Base-by-base conservation (phyloP, 768 basidiomycete genomes). In the Phaeotremella skinneri region DNA sequence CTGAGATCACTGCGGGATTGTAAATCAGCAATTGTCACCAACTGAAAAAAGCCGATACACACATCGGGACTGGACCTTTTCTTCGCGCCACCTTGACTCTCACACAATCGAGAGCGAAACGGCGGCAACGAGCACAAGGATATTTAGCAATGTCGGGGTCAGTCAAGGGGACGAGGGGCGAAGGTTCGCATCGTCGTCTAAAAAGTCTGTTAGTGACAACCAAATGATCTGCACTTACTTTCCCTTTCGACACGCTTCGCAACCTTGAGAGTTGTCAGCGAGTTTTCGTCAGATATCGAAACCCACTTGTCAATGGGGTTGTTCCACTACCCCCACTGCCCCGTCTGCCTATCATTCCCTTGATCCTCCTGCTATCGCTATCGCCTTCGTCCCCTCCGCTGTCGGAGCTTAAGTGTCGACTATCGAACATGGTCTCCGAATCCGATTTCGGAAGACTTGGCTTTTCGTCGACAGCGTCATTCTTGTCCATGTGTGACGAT, bases 31-130 rank as follows among this genome's bases (percentile, higher is more conserved):
- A n/a, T n/a, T 23, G 54, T 55, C 43, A 37, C 9, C 47, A 30
- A 43, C 58, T 17, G 42, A 26, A 4, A 32, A 27, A 20, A 45
- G 39, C 3, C 30, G 11, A 16, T 47, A 68, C 67, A 52, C 58
- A 68, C 66, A 68, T 62, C 47, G 68, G 65, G 5, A 68, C 66
- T 25, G 70, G 70, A 3, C 70, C 70, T 63, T 72, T 72, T 27
- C 63, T 41, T n/a, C 58, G 31, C 4, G 57, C 49, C 1, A 66
- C 63, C 30, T 61, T 55, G 25, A 69, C 52, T 31, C 70, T 32
- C 1, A 67, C 60, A 54, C 70, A 72, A 20, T 72, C 70, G 1
- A 63, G 61, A 0, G 70, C 70, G 45, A 72, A 72, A 1, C 70
- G 58, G 2, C 70, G 52, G 55, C 70, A 72, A 54, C 70, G 37